Conservation (phyloP, 371 early-diverging fungal species). For the Mucor velutinosus region DNA sequence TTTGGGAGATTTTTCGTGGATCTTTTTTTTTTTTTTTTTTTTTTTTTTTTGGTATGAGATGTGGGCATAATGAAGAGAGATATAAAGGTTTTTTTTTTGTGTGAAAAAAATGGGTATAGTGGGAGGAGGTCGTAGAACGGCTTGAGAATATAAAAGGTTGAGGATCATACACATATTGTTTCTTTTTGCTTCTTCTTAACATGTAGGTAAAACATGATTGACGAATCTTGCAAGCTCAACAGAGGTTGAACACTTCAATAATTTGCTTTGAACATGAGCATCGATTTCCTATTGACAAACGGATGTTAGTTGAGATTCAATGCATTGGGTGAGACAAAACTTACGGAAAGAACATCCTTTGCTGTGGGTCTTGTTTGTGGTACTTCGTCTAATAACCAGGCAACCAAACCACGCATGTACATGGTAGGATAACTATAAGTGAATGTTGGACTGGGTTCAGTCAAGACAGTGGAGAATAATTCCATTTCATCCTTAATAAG, state of each 20-base stretch:
- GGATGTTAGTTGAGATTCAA: background rate
- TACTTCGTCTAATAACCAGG: constrained; percentile 52
- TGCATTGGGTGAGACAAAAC: background rate
- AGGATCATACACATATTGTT: background rate
- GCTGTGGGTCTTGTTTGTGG: constrained; percentile 45
- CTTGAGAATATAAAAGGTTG: background rate
- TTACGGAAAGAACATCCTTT: constrained; percentile 44
- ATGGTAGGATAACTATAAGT: constrained; percentile 54
- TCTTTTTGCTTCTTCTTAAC: constrained; percentile 6
- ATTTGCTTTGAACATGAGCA: constrained; percentile 32
- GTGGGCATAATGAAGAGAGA: background rate
- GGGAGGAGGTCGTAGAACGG: background rate
- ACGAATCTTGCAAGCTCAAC: constrained; percentile 32
- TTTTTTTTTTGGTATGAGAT: background rate
- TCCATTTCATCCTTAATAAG: constrained; percentile 53
- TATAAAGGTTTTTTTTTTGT: background rate
- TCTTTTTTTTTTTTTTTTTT: background rate
- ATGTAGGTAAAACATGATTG: constrained; percentile 32
- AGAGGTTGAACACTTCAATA: constrained; percentile 29
- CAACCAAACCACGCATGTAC: constrained; percentile 57
- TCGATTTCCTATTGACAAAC: constrained; percentile 28
- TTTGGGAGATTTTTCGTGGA: background rate
- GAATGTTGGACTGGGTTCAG: constrained; percentile 51
- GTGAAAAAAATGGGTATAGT: background rate
- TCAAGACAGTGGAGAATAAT: constrained; percentile 44